Conservation (phyloP, 345 rosid species). For the Citrus australasica region DNA sequence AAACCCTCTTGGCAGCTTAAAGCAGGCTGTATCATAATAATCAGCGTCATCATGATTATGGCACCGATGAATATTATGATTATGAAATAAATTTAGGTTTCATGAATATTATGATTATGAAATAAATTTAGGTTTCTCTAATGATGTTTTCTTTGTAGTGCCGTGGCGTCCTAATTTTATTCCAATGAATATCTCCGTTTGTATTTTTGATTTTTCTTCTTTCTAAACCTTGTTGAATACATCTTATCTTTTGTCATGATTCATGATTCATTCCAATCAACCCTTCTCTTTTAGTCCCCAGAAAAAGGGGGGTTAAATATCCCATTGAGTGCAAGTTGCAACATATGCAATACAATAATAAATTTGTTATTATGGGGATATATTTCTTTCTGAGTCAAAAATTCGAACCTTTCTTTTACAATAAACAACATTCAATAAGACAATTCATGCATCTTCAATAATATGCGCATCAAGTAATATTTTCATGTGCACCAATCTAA, state of each 20-base stretch:
- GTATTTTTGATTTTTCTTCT: too few species aligned
- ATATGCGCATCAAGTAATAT: background rate
- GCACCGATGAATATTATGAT: background rate
- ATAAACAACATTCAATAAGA: background rate
- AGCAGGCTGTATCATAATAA: background rate
- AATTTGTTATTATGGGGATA: background rate
- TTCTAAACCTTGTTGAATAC: too few species aligned
- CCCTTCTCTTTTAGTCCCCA: background rate
- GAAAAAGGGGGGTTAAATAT: background rate
- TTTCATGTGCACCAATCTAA: background rate
- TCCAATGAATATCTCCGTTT: too few species aligned
- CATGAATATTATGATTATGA: background rate
- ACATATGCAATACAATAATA: background rate
- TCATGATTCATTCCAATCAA: background rate
- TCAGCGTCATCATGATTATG: background rate
- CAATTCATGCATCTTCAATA: background rate
- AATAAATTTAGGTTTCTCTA: background rate
- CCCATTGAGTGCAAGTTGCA: background rate
- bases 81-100: background rate
- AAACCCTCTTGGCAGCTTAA: background rate
- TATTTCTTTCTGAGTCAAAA: background rate
- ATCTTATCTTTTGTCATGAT: too few species aligned
- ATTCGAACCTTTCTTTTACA: background rate
- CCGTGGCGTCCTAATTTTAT: too few species aligned
- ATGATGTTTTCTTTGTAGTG: too few species aligned